Base-by-base conservation (phyloP, 305 asterid species). In the Nicotiana rustica region DNA sequence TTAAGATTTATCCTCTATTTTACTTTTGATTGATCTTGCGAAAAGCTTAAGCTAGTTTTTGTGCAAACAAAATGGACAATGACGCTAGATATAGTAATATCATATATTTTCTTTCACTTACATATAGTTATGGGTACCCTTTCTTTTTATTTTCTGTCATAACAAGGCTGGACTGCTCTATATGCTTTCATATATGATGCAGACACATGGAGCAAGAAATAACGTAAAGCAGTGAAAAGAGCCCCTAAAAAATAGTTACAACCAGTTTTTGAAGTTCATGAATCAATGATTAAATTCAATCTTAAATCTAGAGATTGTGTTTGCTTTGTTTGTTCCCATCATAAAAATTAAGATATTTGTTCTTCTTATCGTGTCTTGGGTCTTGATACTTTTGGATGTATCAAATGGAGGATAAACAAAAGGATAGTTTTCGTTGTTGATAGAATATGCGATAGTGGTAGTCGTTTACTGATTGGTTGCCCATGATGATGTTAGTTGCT, bases 391-490 rank as follows among this genome's bases (percentile, higher is more conserved):
- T 98, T 96, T 85, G 99, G 99, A 87, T 89, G 87, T 87, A 94
- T 95, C 82, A 91, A 87, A 87, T 94, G 99, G 99, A 92, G 99
- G 89, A 93, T 96, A 82, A 96, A 94, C 85, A 93, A 93, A 89
- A 89, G 92, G 86, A 93, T 96, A 69, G 95, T 96, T 77, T 59
- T 86, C 85, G 85, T 92, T 81, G 83, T 96, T 86, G 98, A 96
- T 83, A 87, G 93, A 86, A 92, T 93, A 86, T 96, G 99, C 98
- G 94, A 98, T 60, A 86, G 86, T 86, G 99, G 99, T 85, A 98
- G 99, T 77, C 67, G 90, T 78, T 94, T 96, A 98, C 89, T 38
- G 93, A 86, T 86, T 94, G 87, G 98, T 93, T 83, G 98, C 93
- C 91, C 94, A 94, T 55, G 84, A 82, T 80, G 97, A 96, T 88